phyloP scores from a whole-genome alignment of 1,139 yeast species.

The Maudiozyma humilis region DNA sequence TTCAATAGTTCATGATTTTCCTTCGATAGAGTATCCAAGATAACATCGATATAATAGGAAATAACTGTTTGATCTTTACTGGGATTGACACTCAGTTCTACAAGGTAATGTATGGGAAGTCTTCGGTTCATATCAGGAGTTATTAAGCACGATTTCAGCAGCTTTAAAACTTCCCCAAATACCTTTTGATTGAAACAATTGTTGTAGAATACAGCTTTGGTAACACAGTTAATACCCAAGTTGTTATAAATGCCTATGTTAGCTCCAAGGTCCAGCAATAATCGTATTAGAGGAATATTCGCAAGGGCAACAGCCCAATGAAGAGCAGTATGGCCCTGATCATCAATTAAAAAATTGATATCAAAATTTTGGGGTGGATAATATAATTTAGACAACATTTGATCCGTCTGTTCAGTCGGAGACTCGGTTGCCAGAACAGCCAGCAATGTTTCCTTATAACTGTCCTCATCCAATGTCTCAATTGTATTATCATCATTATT shows the following conservation, averaged over 20 bases:
- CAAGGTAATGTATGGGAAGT: constrained; percentile 64
- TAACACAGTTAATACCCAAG: constrained; percentile 76
- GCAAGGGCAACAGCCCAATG: constrained; percentile 98
- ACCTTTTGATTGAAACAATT: constrained; percentile 77
- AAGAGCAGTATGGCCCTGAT: constrained; percentile 90
- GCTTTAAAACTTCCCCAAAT: constrained; percentile 61
- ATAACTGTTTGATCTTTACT: constrained; percentile 37
- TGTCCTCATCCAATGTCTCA: constrained; percentile 12
- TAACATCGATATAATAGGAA: constrained; percentile 36
- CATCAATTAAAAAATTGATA: constrained; percentile 81
- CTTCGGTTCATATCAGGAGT: constrained; percentile 67
- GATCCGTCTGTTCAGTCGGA: constrained; percentile 65
- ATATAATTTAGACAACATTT: constrained; percentile 65
- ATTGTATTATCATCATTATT: constrained; percentile 1
- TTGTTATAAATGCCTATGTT: constrained; percentile 66
- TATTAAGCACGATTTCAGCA: constrained; percentile 60
- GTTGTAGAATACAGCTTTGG: constrained; percentile 76
- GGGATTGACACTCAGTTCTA: constrained; percentile 49
- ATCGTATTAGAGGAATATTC: constrained; percentile 59
- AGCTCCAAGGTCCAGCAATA: constrained; percentile 54
- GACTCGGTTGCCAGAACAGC: constrained; percentile 43
- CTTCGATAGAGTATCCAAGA: constrained; percentile 32
- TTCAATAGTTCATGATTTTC: constrained; percentile 42
- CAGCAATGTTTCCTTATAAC: constrained; percentile 28
- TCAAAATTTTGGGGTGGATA: constrained; percentile 75